Percentiles rank a stretch among this genome's conserved stretches.
Evolutionary conservation across 345 rosid species (phyloP).

Genomic region (Trapa incisa): DNA sequence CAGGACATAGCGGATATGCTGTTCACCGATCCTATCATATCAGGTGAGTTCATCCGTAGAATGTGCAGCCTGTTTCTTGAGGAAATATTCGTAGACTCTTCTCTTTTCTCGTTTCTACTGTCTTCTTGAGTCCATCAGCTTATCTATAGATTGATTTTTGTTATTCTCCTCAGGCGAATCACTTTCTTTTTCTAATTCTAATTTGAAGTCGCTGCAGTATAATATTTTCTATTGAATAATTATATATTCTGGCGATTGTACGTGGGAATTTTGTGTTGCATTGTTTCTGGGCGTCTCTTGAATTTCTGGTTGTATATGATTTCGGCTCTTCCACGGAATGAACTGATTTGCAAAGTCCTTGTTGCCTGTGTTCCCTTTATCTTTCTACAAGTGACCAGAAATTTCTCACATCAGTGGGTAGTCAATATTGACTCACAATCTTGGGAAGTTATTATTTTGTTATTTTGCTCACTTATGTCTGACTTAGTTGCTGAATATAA

Average conservation of each 20-base stretch:
- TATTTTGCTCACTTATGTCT: not conserved
- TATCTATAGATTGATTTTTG: not conserved
- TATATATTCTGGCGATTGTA: no score
- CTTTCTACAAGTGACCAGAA: not conserved
- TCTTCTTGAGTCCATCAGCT: not conserved
- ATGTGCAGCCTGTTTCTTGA: not conserved
- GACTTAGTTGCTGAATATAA: not conserved
- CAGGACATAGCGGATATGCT: constrained; percentile 7
- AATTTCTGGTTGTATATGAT: not conserved
- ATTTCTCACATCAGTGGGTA: not conserved
- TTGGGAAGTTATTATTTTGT: not conserved
- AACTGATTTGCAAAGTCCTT: not conserved
- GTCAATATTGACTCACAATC: not conserved
- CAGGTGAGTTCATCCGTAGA: not conserved
- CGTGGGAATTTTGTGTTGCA: no score
- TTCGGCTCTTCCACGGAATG: not conserved
- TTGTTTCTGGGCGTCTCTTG: not conserved
- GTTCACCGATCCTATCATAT: constrained; percentile 2
- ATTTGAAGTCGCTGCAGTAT: not conserved
- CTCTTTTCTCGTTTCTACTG: not conserved
- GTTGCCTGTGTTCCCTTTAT: not conserved
- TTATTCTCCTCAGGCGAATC: not conserved
- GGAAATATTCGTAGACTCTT: not conserved
- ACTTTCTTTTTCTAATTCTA: not conserved
- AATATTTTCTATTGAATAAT: no score